Conservation (phyloP, 2,329 filamentous ascomycete genomes). For the Seiridium cupressi region DNA sequence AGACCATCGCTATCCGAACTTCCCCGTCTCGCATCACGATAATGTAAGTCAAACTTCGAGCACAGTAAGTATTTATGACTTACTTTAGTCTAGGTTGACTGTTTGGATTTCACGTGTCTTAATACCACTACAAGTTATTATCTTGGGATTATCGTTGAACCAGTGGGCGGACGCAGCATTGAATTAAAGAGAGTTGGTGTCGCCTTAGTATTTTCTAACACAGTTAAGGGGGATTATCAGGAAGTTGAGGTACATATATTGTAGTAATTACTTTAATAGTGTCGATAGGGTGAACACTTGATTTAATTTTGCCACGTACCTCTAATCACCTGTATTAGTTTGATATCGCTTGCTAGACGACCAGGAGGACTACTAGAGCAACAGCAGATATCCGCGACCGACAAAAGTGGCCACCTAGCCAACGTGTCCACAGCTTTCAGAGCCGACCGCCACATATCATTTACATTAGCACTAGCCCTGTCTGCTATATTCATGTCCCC, state of each 20-base stretch:
- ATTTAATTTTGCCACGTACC: too few relatives aligned
- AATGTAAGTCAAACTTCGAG: not conserved
- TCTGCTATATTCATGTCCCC: conserved; percentile 6
- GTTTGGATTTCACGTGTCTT: not conserved
- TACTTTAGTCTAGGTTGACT: not conserved
- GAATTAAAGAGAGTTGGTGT: not conserved
- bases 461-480: conserved; percentile 10
- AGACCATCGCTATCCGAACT: not conserved
- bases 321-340: too few relatives aligned
- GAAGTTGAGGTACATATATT: not conserved
- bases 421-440: conserved; percentile 1
- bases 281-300: too few relatives aligned
- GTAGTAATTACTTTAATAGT: not conserved
- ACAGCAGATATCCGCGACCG: too few relatives aligned
- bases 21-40: not conserved
- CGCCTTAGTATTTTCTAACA: not conserved
- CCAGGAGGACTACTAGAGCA: too few relatives aligned
- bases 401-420: not conserved
- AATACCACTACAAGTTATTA: not conserved
- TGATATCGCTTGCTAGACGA: too few relatives aligned
- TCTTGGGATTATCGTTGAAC: not conserved
- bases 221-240: fast-evolving
- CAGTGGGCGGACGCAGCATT: not conserved
- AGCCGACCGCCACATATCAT: conserved; percentile 11
- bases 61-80: not conserved